These are phyloP conservation scores for Parastagonospora avenae DNA, from an alignment of 2,329 filamentous ascomycete species.

Conservation along the genomic window DNA sequence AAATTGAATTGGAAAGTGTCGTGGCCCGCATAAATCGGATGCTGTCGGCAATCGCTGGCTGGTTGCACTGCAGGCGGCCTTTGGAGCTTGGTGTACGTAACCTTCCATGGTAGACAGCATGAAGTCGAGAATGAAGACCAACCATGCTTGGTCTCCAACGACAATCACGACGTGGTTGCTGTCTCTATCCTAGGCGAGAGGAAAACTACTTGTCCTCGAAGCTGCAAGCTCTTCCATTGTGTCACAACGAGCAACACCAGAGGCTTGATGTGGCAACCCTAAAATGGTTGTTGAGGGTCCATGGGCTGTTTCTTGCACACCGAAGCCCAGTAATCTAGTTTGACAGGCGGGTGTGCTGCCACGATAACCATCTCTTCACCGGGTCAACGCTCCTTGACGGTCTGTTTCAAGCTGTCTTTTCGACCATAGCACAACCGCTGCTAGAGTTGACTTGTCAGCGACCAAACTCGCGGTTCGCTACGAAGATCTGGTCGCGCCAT, in stretches of 20 bases:
- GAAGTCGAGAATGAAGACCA: too few species aligned
- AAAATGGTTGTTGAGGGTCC: neutral
- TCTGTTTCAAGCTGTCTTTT: neutral
- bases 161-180: too few species aligned
- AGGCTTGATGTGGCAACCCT: neutral
- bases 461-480: conserved; percentile 5
- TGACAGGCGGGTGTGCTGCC: neutral
- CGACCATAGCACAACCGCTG: neutral
- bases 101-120: too few species aligned
- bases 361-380: neutral
- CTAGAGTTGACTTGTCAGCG: neutral
- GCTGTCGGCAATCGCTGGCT: too few species aligned
- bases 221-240: neutral
- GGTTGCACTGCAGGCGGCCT: too few species aligned
- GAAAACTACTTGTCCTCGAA: too few species aligned
- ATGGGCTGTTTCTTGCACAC: neutral
- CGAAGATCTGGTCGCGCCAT: neutral
- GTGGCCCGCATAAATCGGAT: too few species aligned
- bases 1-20: too few species aligned
- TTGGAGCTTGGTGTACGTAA: too few species aligned
- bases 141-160: too few species aligned
- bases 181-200: too few species aligned
- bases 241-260: neutral
- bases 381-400: neutral
- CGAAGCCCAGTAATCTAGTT: neutral